Evolutionary conservation across 768 basidiomycete genomes (phyloP).

Genomic region (Scleroderma bovista): DNA sequence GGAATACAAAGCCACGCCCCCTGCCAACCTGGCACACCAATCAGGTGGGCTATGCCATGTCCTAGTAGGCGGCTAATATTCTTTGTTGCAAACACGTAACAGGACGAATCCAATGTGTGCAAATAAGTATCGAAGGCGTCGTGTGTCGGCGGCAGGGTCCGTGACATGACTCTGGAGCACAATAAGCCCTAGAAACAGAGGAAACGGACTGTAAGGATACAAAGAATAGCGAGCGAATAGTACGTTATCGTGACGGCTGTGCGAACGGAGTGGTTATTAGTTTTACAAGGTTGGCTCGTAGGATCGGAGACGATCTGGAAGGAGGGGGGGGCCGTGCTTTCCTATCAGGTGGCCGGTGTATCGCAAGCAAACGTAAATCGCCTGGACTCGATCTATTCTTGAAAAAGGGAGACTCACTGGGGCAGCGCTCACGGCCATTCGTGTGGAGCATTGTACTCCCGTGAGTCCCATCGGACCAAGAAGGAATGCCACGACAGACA

Average conservation of each 20-base stretch:
- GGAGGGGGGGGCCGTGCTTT: neutral
- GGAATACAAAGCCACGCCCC: too few species aligned
- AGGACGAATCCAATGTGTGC: too few species aligned
- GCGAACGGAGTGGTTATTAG: conserved; percentile 1
- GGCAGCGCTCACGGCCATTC: neutral
- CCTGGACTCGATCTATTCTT: neutral
- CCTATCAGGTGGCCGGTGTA: neutral
- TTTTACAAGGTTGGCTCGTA: neutral
- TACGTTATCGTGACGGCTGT: conserved; percentile 9
- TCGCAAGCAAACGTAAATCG: neutral
- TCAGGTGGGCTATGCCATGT: neutral
- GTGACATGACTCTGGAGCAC: too few species aligned
- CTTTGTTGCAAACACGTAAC: too few species aligned
- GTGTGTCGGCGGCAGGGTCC: too few species aligned
- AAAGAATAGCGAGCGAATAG: conserved; percentile 9
- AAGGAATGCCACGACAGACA: neutral
- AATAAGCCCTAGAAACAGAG: conserved; percentile 10
- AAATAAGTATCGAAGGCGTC: too few species aligned
- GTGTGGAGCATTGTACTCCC: too few species aligned
- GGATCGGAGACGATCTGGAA: neutral
- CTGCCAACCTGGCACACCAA: too few species aligned
- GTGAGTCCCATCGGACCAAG: neutral
- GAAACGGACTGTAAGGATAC: conserved; percentile 13
- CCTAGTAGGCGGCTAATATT: too few species aligned
- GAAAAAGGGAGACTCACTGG: neutral